Conservation (phyloP, 495 filamentous ascomycete species). For the Copromyces sp. region DNA sequence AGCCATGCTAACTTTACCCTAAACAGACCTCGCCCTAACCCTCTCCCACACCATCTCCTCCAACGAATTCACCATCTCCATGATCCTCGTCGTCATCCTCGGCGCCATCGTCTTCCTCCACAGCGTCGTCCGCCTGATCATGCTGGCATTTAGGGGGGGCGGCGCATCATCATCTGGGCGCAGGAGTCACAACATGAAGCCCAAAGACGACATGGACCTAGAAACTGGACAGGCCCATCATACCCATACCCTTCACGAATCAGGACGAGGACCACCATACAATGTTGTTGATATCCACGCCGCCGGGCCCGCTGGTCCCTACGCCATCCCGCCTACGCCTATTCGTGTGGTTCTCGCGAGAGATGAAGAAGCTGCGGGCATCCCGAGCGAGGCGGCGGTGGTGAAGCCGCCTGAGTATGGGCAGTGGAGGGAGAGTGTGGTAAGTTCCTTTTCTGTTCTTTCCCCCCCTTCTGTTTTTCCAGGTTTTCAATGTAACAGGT, state of each 20-base stretch:
- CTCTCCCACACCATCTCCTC: slow-evolving; percentile 46
- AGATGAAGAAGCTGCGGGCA: slow-evolving; percentile 51
- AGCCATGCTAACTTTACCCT: slow-evolving; percentile 5
- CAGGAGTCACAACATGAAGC: background rate
- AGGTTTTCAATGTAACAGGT: background rate
- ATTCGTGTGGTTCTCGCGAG: slow-evolving; percentile 51
- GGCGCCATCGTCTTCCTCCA: slow-evolving; percentile 73
- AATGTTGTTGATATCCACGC: background rate
- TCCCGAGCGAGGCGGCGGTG: slow-evolving; percentile 42
- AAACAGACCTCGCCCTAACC: slow-evolving; percentile 56
- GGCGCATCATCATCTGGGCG: slow-evolving; percentile 9
- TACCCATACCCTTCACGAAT: no score
- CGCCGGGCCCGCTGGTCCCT: slow-evolving; percentile 20
- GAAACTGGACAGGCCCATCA: background rate
- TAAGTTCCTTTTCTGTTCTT: slow-evolving; percentile 34
- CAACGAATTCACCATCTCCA: slow-evolving; percentile 60
- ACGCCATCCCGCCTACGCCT: slow-evolving; percentile 50
- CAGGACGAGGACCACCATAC: no score
- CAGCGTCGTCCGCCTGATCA: slow-evolving; percentile 60
- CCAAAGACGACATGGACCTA: background rate
- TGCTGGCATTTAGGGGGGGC: slow-evolving; percentile 45
- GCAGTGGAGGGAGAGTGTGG: slow-evolving; percentile 71
- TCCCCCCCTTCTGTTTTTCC: background rate
- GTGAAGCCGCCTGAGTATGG: slow-evolving; percentile 80
- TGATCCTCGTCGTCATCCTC: slow-evolving; percentile 64